Conservation (phyloP, 2,329 filamentous ascomycete species). For the Purpureocillium lavendulum region DNA sequence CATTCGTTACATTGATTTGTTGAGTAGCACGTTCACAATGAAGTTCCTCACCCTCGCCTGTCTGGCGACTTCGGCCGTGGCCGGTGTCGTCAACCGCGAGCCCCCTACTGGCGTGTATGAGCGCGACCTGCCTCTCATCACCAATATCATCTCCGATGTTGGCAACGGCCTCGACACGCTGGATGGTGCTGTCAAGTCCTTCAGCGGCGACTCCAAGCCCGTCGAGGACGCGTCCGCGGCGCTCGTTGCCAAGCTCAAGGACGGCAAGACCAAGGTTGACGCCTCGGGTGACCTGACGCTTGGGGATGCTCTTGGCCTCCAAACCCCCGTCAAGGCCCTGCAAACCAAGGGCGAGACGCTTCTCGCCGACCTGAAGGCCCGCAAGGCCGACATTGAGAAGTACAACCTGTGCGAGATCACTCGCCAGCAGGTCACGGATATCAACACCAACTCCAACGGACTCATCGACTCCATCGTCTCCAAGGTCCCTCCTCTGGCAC, state of each 20-base stretch:
- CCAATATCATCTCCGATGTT: constrained; percentile 4
- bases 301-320: constrained; percentile 9
- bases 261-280: constrained; percentile 9
- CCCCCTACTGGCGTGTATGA: neutral
- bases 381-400: constrained; percentile 16
- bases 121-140: constrained; percentile 6
- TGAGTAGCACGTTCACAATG: constrained; percentile 2
- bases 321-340: constrained; percentile 9
- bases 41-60: constrained; percentile 7
- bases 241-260: constrained; percentile 10
- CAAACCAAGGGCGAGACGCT: constrained; percentile 16
- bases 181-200: constrained; percentile 12
- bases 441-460: constrained; percentile 13
- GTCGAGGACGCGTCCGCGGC: constrained; percentile 11
- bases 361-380: constrained; percentile 14
- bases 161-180: constrained; percentile 8
- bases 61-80: constrained; percentile 5
- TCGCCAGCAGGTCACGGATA: constrained; percentile 12
- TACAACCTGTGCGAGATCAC: constrained; percentile 17
- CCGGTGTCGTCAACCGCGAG: neutral
- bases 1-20: neutral
- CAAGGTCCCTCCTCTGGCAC: constrained; percentile 18
- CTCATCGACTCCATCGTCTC: constrained; percentile 19
- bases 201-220: constrained; percentile 11
- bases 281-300: constrained; percentile 4